Evolutionary conservation across 2,329 filamentous ascomycete species (phyloP), one percentile per base, ranked within the genome.

Genomic region (Fusarium sp.): DNA sequence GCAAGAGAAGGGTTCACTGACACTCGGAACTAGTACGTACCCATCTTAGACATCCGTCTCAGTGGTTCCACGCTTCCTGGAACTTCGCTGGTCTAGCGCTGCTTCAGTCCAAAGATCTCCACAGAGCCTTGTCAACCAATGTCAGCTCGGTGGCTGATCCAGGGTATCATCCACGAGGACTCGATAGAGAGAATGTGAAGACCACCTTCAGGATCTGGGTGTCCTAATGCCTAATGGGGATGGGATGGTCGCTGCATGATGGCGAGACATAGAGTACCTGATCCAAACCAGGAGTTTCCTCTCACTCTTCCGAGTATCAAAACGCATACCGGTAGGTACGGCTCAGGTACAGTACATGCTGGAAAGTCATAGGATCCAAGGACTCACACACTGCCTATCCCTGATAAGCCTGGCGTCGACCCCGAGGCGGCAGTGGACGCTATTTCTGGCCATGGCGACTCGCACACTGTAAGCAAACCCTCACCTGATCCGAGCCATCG

Each of bases 361-460:
- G 28, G 34, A 36, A 44, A 36, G 30, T 28, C 43, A 36, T 53
- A 39, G 40, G 48, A 34, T 53, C 21, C 39, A 23, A 65, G 48
- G 50, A 38, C 65, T 36, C 57, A 32, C 10, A 38, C 23, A 10
- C 36, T 45, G 9, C 9, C 44, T 56, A 70, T 68, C 61, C 59
- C 45, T 64, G 40, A 7, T 26, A 20, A n/a, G 42, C 55, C 57
- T 71, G 55, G 70, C 59, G 53, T 68, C 45, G 50, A 63, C 57
- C 57, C 60, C 64, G 58, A 67, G 65, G 56, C 63, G 69, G 65
- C 69, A 72, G 68, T 75, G 67, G 66, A 62, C 65, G 56, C 70
- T 72, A 73, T 73, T 72, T 73, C 69, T 66, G 65, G 65, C 56
- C 56, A 53, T 54, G 59, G 64, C 52, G 59, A 53, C 47, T 71